phyloP scores from a whole-genome alignment of 2,329 filamentous ascomycete genomes.

The Drechmeria coniospora region DNA sequence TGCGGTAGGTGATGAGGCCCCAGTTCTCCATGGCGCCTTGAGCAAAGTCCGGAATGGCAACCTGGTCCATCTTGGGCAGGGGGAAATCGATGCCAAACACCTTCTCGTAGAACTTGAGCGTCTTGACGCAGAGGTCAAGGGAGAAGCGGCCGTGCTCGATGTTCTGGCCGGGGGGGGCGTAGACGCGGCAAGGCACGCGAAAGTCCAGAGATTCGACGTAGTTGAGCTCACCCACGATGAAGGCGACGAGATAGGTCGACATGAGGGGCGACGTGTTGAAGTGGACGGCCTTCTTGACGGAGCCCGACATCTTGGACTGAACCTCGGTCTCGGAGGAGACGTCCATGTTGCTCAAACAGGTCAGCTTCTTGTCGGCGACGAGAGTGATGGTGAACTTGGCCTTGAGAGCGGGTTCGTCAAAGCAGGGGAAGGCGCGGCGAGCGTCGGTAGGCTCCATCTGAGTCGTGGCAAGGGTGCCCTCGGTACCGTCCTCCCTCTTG shows the following conservation, averaged over 20 bases:
- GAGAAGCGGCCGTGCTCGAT: constrained; percentile 88
- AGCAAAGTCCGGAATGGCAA: constrained; percentile 89
- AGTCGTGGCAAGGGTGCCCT: constrained; percentile 72
- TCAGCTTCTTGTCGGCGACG: constrained; percentile 77
- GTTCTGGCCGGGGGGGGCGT: constrained; percentile 76
- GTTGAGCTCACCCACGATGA: constrained; percentile 87
- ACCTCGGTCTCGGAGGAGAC: constrained; percentile 66
- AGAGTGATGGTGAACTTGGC: constrained; percentile 84
- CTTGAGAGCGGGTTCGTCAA: constrained; percentile 90
- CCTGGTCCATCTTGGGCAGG: constrained; percentile 37
- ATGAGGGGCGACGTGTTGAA: constrained; percentile 88
- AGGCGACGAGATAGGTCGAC: constrained; percentile 91
- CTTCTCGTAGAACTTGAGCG: constrained; percentile 88
- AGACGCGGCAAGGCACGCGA: constrained; percentile 85
- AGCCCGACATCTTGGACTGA: constrained; percentile 10
- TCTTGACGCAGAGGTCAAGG: constrained; percentile 74
- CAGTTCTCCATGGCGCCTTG: constrained; percentile 98
- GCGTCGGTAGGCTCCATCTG: constrained; percentile 97
- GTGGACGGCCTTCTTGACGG: constrained; percentile 61
- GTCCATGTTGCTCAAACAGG: constrained; percentile 95
- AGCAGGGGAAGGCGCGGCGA: constrained; percentile 84
- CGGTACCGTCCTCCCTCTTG: constrained; percentile 64
- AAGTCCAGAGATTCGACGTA: constrained; percentile 86
- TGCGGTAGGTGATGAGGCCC: constrained; percentile 88
- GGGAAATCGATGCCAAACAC: constrained; percentile 53